Base-by-base conservation (phyloP, 2,329 filamentous ascomycete species). In the Diaporthe australafricana region DNA sequence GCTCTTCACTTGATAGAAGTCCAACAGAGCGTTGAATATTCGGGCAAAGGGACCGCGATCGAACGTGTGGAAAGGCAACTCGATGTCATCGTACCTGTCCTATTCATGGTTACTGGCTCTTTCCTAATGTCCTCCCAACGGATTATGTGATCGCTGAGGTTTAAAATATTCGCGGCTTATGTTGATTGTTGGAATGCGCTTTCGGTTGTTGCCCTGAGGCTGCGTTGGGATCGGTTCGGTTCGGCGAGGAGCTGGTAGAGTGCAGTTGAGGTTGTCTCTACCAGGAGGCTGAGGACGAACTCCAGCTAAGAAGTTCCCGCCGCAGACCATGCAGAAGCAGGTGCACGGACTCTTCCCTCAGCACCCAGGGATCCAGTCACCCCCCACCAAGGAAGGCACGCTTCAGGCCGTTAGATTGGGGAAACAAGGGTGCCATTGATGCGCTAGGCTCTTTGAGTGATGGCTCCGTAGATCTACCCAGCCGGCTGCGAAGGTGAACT, bases 41-140 rank as follows among this genome's bases (percentile, higher is more conserved):
- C 38, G 57, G 52, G 27, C 53, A 62, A 17, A 67, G 50, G 57
- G 72, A 25, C 40, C 53, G 48, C 32, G 45, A 48, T 66, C 73
- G 56, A 57, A 40, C 20, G 52, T 45, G 62, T 67, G 70, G 56
- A 69, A 66, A 42, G 73, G 56, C 73, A 67, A 52, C 32, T 68
- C 55, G 65, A 35, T 60, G 63, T 66, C 57, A 72, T 56, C 73
- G 71, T 74, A 74, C 73, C 73, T 74, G 73, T 72, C 72, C 73
- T 74, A 73, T 72, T 74, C 73, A 74, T 74, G 40, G 71, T 67
- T 65, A 62, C 70, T n/a, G 40, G 25, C 62, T 66, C 62, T 70
- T 55, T 60, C n/a, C 65, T 32, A 17, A 17, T 50, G 11, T 66
- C 35, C 52, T 69, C 50, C 52, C 38, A 53, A 35, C 7, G 12